Evolutionary conservation across 306 rosid genomes (phyloP).

Genomic region (Astragalus glycyphyllos): DNA sequence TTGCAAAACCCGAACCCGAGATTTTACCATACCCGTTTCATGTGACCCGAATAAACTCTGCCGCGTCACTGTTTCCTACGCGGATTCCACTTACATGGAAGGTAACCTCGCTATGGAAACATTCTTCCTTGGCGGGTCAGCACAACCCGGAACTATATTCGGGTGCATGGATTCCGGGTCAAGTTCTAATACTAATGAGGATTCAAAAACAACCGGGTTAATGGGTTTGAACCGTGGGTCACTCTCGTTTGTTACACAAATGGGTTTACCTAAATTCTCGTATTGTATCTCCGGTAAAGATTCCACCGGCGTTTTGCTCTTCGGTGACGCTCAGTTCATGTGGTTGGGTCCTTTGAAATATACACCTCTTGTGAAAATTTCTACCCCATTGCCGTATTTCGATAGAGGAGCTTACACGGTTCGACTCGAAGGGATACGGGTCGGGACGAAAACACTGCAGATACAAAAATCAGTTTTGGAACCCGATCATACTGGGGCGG

Average conservation of each 20-base stretch:
- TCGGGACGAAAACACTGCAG: slow-evolving; percentile 46
- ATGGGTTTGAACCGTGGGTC: slow-evolving; percentile 93
- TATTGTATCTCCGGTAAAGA: slow-evolving; percentile 77
- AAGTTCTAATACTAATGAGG: slow-evolving; percentile 74
- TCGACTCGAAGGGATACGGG: slow-evolving; percentile 68
- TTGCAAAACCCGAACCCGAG: slow-evolving; percentile 71
- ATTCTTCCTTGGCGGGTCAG: slow-evolving; percentile 50
- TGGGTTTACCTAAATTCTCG: slow-evolving; percentile 76
- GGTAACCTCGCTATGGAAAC: slow-evolving; percentile 84
- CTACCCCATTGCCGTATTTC: slow-evolving; percentile 77
- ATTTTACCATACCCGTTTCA: slow-evolving; percentile 64
- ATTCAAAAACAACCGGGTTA: slow-evolving; percentile 77
- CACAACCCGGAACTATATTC: slow-evolving; percentile 61
- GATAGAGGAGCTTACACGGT: slow-evolving; percentile 88
- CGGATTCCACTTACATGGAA: slow-evolving; percentile 71
- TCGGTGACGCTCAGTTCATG: slow-evolving; percentile 57
- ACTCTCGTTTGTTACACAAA: slow-evolving; percentile 66
- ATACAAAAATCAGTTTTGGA: slow-evolving; percentile 53
- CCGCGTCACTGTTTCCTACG: slow-evolving; percentile 73
- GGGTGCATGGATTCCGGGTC: slow-evolving; percentile 87
- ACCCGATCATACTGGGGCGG: slow-evolving; percentile 91
- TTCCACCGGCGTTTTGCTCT: slow-evolving; percentile 69
- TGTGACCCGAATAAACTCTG: slow-evolving; percentile 76
- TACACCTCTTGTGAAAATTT: slow-evolving; percentile 69
- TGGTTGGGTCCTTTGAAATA: slow-evolving; percentile 75